Evolutionary conservation across 805 yeast genomes (phyloP).

Genomic region (Candida verbasci): DNA sequence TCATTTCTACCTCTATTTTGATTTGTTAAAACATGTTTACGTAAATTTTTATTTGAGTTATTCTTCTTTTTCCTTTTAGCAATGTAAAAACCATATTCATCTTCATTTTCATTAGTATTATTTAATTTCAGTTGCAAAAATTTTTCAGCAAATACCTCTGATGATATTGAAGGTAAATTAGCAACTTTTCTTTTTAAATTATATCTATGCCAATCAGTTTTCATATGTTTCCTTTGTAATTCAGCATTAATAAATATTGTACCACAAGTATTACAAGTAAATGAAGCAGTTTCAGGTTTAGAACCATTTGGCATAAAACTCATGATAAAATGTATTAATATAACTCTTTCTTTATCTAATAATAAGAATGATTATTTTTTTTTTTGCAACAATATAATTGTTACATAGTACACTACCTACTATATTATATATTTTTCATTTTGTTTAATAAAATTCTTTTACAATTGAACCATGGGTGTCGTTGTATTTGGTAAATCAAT

Average conservation of each 20-base stretch:
- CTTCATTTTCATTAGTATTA: constrained; percentile 31
- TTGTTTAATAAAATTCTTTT: no score
- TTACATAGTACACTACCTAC: constrained; percentile 2
- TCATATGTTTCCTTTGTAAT: constrained; percentile 40
- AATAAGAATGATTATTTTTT: no score
- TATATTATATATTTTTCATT: no score
- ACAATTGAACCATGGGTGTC: constrained; percentile 39
- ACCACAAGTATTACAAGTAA: constrained; percentile 39
- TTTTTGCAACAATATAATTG: no score
- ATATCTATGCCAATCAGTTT: constrained; percentile 43
- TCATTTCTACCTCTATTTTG: constrained; percentile 23
- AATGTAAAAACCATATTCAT: constrained; percentile 52
- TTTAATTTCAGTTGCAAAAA: constrained; percentile 37
- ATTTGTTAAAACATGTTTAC: constrained; percentile 36
- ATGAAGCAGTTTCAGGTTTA: constrained; percentile 20
- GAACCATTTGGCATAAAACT: constrained; percentile 20
- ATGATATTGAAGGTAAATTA: constrained; percentile 64
- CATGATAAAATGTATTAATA: constrained; percentile 5
- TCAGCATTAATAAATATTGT: constrained; percentile 35
- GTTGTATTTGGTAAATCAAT: constrained; percentile 43
- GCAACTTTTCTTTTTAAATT: constrained; percentile 43
- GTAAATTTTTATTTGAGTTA: constrained; percentile 22
- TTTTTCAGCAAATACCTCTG: constrained; percentile 68
- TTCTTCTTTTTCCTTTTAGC: constrained; percentile 23
- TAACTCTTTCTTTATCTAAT: not conserved